A percentile compares a stretch with the other conserved stretches of the same genome.
These are phyloP conservation scores for Fagus crenata DNA, from an alignment of 306 rosid species.

Conservation along the genomic window DNA sequence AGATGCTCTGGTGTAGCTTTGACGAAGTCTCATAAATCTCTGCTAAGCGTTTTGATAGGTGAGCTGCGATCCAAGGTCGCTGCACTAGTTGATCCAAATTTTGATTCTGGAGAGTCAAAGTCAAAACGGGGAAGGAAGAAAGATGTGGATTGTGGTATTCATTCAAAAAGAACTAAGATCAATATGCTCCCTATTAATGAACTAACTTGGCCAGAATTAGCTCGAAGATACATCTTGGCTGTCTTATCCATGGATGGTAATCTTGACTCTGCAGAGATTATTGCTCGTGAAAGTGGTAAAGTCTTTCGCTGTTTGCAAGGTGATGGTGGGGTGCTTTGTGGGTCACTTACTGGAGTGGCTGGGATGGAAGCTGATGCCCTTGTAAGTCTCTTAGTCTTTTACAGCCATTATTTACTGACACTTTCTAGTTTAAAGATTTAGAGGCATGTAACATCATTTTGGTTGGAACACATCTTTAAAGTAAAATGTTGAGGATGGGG, in stretches of 20 bases:
- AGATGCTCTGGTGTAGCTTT: conserved; percentile 82
- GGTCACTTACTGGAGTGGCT: conserved; percentile 92
- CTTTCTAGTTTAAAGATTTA: conserved; percentile 4
- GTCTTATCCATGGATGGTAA: conserved; percentile 90
- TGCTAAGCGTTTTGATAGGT: conserved; percentile 74
- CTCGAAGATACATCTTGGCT: conserved; percentile 81
- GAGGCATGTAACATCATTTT: not conserved
- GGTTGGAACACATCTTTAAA: not conserved
- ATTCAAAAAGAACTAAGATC: conserved; percentile 64
- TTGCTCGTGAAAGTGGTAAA: conserved; percentile 88
- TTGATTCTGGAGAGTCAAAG: conserved; percentile 87
- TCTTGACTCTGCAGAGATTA: conserved; percentile 83
- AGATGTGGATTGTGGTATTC: conserved; percentile 65
- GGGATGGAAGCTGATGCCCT: conserved; percentile 99
- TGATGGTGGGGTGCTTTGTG: conserved; percentile 99
- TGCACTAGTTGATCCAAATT: conserved; percentile 87
- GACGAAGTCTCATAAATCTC: conserved; percentile 82
- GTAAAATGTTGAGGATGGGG: not conserved
- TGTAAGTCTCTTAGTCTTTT: conserved; percentile 53
- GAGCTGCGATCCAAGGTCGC: conserved; percentile 93
- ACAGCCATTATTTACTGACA: not conserved
- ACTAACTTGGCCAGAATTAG: conserved; percentile 98
- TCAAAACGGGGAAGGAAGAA: conserved; percentile 90
- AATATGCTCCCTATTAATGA: conserved; percentile 89
- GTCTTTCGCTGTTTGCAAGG: conserved; percentile 96